Conservation (phyloP, 306 rosid species). For the Clitoria ternatea region DNA sequence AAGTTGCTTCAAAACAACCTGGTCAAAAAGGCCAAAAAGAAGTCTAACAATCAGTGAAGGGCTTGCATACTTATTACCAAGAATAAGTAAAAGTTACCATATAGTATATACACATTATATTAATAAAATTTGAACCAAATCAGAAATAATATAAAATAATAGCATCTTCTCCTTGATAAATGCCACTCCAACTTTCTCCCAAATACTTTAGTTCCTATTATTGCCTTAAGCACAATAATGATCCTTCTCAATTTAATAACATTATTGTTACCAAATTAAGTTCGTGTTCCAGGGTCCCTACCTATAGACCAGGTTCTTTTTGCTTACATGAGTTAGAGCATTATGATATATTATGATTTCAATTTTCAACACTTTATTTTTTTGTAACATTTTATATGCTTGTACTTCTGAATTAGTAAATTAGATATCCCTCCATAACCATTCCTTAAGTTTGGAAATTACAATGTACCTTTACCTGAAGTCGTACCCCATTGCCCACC, state of each 20-base stretch:
- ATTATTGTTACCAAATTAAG: neutral
- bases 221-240: neutral
- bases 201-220: neutral
- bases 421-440: neutral
- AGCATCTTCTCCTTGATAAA: neutral
- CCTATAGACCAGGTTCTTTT: neutral
- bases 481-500: neutral
- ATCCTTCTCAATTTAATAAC: neutral
- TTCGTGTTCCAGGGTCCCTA: neutral
- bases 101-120: neutral
- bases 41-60: conserved; percentile 18
- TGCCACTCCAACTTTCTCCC: neutral
- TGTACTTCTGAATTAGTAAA: neutral
- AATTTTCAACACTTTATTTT: too few relatives aligned
- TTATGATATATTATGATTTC: neutral
- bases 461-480: too few relatives aligned
- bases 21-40: conserved; percentile 22
- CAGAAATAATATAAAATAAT: conserved; percentile 9
- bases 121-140: neutral
- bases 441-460: neutral
- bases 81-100: neutral
- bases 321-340: neutral
- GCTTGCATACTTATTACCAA: neutral
- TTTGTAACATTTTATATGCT: neutral
- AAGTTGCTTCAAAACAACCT: conserved; percentile 62